Evolutionary conservation across 176 grass and related monocot species (phyloP), one percentile per base, ranked within the genome.

Genomic region (Typha latifolia): DNA sequence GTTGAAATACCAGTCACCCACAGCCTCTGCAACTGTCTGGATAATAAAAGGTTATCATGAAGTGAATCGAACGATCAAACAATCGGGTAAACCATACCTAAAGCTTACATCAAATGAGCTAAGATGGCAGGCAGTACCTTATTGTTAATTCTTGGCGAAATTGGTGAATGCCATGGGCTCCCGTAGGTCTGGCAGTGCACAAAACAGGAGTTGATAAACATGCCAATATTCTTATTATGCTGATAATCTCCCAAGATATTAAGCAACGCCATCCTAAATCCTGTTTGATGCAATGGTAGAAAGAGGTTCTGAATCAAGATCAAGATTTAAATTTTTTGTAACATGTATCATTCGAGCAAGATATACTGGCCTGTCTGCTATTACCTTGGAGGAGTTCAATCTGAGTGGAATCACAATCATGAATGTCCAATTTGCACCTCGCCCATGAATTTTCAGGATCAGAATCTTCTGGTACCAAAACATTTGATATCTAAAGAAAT

Each of bases 201-300:
- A 64, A 78, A 94, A 69, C 90, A 94, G 16, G 90, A 94, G 80
- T 89, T 76, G 10, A 83, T 48, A 66, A 89, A 94, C 21, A 83
- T 1, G 2, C 85, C 90, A 79, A 68, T 70, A 16, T 66, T 19
- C 12, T 15, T 29, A 4, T 79, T 82, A 23, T 61, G 32, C 49
- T 61, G 14, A 62, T 68, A 52, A 37, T 32, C 69, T 32, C 65
- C 77, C 73, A 92, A 26, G 12, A 68, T 72, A 70, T 73, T n/a
- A 23, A 92, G 8, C 18, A 87, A 16, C 47, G 70, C 61, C 4
- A 21, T 29, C 57, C 76, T 88, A 53, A 82, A 77, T 37, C 66
- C 84, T 87, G 79, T 51, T 24, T 49, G 12, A 21, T 72, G 4
- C 3, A 61, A 64, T 32, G 47, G 63, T 59, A 66, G 1, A 2